These are phyloP conservation scores for Rheum nobile DNA, from an alignment of 148 eudicot genomes.

Conservation along the genomic window DNA sequence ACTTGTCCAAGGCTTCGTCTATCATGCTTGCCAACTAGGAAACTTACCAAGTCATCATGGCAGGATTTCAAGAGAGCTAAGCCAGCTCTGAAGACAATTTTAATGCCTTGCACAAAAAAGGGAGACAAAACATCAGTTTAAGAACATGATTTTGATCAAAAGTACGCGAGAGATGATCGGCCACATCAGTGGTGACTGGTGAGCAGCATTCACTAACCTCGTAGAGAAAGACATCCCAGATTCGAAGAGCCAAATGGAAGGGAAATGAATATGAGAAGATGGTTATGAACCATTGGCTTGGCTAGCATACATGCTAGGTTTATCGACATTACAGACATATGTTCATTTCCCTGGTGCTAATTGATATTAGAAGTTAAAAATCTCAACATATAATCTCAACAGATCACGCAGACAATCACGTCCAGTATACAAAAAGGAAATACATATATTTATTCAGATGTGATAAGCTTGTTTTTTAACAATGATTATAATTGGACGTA, in stretches of 20 bases:
- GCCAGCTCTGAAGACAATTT: constrained; percentile 86
- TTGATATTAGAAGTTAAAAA: neutral
- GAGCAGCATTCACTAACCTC: constrained; percentile 51
- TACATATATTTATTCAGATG: neutral
- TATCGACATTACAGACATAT: constrained; percentile 76
- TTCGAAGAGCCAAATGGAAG: constrained; percentile 86
- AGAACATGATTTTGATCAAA: too few relatives aligned
- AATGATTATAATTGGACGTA: neutral
- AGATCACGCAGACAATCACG: neutral
- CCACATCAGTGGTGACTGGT: too few relatives aligned
- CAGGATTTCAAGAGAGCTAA: constrained; percentile 79
- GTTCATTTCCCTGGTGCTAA: constrained; percentile 36
- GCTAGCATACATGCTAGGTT: constrained; percentile 98
- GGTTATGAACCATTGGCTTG: constrained; percentile 99
- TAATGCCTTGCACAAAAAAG: constrained; percentile 53
- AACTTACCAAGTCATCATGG: constrained; percentile 83
- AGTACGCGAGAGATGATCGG: too few relatives aligned
- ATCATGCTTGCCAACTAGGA: neutral
- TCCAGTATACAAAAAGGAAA: neutral
- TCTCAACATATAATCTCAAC: neutral
- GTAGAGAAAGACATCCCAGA: constrained; percentile 89
- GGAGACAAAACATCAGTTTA: neutral
- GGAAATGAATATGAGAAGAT: constrained; percentile 94
- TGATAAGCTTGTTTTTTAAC: neutral
- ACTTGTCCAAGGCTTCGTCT: too few relatives aligned